Evolutionary conservation across 345 rosid genomes (phyloP).

Genomic region (Noccaea caerulescens): DNA sequence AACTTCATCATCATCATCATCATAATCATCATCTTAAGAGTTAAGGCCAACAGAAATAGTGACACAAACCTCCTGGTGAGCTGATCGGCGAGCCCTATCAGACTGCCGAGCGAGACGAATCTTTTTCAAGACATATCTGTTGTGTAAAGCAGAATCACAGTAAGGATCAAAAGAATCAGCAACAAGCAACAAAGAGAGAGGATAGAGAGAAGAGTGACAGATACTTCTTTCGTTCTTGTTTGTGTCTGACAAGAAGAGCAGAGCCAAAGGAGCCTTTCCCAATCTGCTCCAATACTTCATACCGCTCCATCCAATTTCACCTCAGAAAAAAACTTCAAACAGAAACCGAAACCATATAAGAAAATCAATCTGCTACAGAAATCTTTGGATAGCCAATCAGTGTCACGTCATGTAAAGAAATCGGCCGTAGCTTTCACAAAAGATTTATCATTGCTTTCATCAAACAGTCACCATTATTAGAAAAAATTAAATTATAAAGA

Average conservation of each 20-base stretch:
- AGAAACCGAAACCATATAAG: background rate
- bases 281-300: slow-evolving; percentile 88
- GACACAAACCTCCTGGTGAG: slow-evolving; percentile 79
- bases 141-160: slow-evolving; percentile 36
- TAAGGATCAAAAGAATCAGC: background rate
- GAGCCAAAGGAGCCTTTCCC: slow-evolving; percentile 98
- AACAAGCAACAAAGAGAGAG: background rate
- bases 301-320: slow-evolving; percentile 68
- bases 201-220: background rate
- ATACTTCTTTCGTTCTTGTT: slow-evolving; percentile 85
- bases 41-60: background rate
- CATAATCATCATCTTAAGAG: background rate
- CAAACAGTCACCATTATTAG: slow-evolving; percentile 31
- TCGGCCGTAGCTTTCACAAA: slow-evolving; percentile 37
- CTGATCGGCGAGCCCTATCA: slow-evolving; percentile 90
- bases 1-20: slow-evolving; percentile 27
- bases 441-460: slow-evolving; percentile 42
- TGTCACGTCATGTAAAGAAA: slow-evolving; percentile 34
- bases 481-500: background rate
- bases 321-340: slow-evolving; percentile 11
- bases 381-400: slow-evolving; percentile 26
- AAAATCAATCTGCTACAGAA: slow-evolving; percentile 20
- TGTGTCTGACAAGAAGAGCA: slow-evolving; percentile 97
- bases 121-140: slow-evolving; percentile 90
- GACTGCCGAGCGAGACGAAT: slow-evolving; percentile 96